phyloP scores from a whole-genome alignment of 2,329 filamentous ascomycete genomes.

The Chrysosporium queenslandicum region DNA sequence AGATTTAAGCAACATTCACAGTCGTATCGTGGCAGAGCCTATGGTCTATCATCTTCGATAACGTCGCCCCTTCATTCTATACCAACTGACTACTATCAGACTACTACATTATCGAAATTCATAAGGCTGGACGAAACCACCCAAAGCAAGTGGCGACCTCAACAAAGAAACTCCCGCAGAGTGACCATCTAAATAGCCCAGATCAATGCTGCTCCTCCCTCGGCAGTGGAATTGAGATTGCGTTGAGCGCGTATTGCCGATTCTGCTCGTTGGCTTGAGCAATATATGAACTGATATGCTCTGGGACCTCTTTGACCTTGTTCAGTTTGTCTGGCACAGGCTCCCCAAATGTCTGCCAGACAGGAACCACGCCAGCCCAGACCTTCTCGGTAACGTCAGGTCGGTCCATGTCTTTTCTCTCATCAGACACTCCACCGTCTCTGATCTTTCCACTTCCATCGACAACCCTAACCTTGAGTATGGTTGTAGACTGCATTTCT shows the following conservation, averaged over 20 bases:
- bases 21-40: too few species aligned
- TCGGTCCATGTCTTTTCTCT: slow-evolving; percentile 44
- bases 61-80: too few species aligned
- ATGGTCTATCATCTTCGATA: too few species aligned
- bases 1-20: too few species aligned
- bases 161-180: too few species aligned
- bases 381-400: slow-evolving; percentile 41
- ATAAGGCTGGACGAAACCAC: too few species aligned
- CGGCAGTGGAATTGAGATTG: slow-evolving; percentile 24
- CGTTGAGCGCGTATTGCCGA: slow-evolving; percentile 33
- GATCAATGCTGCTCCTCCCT: slow-evolving; percentile 25
- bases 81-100: too few species aligned
- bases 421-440: slow-evolving; percentile 53
- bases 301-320: slow-evolving; percentile 48
- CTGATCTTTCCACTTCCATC: slow-evolving; percentile 68
- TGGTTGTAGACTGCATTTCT: slow-evolving; percentile 65
- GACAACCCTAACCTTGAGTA: slow-evolving; percentile 58
- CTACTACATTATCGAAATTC: too few species aligned
- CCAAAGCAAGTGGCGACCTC: too few species aligned
- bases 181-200: too few species aligned
- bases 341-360: slow-evolving; percentile 54
- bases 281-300: slow-evolving; percentile 49
- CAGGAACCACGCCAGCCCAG: slow-evolving; percentile 55
- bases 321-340: slow-evolving; percentile 55
- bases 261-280: slow-evolving; percentile 40